phyloP scores from a whole-genome alignment of 306 rosid genomes.

The Phaseolus lunatus region DNA sequence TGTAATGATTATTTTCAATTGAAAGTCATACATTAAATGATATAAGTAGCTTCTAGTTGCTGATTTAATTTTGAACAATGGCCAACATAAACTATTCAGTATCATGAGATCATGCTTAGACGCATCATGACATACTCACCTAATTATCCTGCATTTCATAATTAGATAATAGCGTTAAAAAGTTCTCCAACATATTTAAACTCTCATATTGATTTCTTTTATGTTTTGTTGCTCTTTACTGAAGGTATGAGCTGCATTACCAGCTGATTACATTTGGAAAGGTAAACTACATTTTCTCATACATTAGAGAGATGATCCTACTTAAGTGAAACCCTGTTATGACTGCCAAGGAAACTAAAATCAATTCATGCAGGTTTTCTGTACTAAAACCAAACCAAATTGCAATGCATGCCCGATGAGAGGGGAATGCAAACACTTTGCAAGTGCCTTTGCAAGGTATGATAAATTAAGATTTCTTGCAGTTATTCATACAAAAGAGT shows the following conservation, averaged over 20 bases:
- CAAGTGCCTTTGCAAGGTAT: conserved; percentile 96
- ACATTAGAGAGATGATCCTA: conserved; percentile 25
- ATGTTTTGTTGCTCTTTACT: conserved; percentile 39
- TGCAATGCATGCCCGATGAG: conserved; percentile 97
- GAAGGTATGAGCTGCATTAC: conserved; percentile 92
- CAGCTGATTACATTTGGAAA: conserved; percentile 97
- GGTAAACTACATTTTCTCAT: conserved; percentile 53
- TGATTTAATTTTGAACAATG: conserved; percentile 5
- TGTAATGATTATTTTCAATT: conserved; percentile 57
- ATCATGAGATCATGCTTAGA: conserved; percentile 21
- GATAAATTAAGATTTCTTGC: conserved; percentile 31
- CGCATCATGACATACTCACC: conserved; percentile 1
- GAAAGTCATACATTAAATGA: conserved; percentile 19
- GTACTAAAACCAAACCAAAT: conserved; percentile 89
- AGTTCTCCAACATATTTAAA: background rate
- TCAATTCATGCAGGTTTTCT: conserved; percentile 74
- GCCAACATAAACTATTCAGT: conserved; percentile 3
- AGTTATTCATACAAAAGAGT: background rate
- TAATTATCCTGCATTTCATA: conserved; percentile 25
- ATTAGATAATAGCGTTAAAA: background rate
- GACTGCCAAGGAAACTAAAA: conserved; percentile 38
- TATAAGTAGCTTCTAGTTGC: background rate
- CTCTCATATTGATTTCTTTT: conserved; percentile 20
- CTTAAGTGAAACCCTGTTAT: conserved; percentile 44
- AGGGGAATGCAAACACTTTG: conserved; percentile 95